These are phyloP conservation scores for Sporopachydermia lactativora DNA, from an alignment of 805 yeast genomes.

Conservation along the genomic window DNA sequence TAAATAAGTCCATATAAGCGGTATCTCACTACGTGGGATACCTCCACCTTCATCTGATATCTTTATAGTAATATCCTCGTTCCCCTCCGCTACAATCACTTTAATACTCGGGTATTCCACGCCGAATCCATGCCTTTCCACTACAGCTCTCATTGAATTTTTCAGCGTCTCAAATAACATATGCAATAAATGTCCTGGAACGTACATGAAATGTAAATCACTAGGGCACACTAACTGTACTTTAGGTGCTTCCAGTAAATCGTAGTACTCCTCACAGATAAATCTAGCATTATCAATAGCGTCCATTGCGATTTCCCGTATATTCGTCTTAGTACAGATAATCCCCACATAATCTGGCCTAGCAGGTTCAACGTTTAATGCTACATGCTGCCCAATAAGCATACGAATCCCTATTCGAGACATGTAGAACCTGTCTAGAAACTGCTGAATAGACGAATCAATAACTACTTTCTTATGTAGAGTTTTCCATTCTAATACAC, in stretches of 20 bases:
- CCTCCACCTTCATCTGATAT: slow-evolving; percentile 94
- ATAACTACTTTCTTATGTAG: slow-evolving; percentile 31
- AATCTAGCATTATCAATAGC: slow-evolving; percentile 85
- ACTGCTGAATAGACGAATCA: slow-evolving; percentile 63
- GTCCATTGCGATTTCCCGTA: slow-evolving; percentile 69
- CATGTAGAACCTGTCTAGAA: slow-evolving; percentile 79
- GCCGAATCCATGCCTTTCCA: slow-evolving; percentile 58
- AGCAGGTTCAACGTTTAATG: slow-evolving; percentile 56
- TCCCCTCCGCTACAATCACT: slow-evolving; percentile 77
- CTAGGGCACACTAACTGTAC: slow-evolving; percentile 67
- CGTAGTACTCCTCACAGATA: slow-evolving; percentile 85
- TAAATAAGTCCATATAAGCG: slow-evolving; percentile 81
- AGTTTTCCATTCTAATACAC: slow-evolving; percentile 80
- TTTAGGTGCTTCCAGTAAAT: slow-evolving; percentile 73
- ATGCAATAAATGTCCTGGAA: slow-evolving; percentile 85
- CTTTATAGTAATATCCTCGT: slow-evolving; percentile 82
- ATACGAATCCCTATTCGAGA: slow-evolving; percentile 84
- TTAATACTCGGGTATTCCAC: slow-evolving; percentile 72
- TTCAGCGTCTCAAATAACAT: slow-evolving; percentile 83
- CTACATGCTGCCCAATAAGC: slow-evolving; percentile 90
- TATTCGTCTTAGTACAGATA: slow-evolving; percentile 73
- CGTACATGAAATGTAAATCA: slow-evolving; percentile 75
- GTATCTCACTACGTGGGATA: slow-evolving; percentile 70
- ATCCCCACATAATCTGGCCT: slow-evolving; percentile 72
- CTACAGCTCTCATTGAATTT: slow-evolving; percentile 79